Base-by-base conservation (phyloP, 2,329 filamentous ascomycete species). In the Coniochaeta sp. region DNA sequence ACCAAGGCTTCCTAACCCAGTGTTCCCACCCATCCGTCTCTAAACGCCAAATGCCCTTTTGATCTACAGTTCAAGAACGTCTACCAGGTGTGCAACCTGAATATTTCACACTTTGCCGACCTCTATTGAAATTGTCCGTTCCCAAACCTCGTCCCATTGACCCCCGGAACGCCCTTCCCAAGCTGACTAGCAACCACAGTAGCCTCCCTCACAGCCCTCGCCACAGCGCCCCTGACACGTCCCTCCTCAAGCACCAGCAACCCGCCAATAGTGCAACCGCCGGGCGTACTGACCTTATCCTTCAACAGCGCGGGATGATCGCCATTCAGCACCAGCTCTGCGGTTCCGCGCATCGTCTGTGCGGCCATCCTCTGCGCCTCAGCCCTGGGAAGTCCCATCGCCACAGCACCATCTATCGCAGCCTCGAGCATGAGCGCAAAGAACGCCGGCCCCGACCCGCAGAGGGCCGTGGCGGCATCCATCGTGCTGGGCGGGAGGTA, bases 281-380 rank as follows among this genome's bases (percentile, higher is more conserved):
- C 89, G 0, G 89, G 89, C 1, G 89, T 91, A 65, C 79, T 86
- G n/a, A 91, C 87, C 74, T 89, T 90, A 66, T 93, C 89, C 58
- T 86, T 81, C 58, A 93, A 74, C 24, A 91, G 74, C 17, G 89
- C 89, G 1, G 90, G 90, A 71, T 93, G 89, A 70, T 91, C 88
- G 16, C 89, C 89, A 59, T 75, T 81, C 60, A 90, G 77, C 12
- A 93, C 84, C 67, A 93, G 69, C 0, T 82, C 85, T 0, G 89
- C 87, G 0, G 88, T 85, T 24, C 90, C 90, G 65, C 84, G 81
- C 87, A 92, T 91, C 14, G 86, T 86, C 77, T 93, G 90, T 1
- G 89, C 87, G 28, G 89, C 89, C 89, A 93, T 92, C 62, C 84
- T 77, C 70, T 87, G 85, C 0, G 89, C 89, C 69, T 92, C 89